Conservation (phyloP, 805 yeast species). For the Sugiyamaella americana region DNA sequence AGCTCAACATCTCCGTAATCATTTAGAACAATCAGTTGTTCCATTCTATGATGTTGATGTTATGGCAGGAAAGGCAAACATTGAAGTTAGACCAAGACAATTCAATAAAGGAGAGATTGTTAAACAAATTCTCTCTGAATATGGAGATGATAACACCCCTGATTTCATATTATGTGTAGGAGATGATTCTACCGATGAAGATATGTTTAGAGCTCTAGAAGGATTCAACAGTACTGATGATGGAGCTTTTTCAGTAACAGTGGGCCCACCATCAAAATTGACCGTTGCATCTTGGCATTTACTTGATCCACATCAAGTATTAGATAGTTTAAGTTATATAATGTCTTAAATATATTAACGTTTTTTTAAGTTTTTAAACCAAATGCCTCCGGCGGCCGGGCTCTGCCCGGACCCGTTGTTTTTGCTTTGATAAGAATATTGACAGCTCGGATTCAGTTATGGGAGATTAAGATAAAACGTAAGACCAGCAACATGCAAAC, state of each 20-base stretch:
- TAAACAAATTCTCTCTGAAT: constrained; percentile 57
- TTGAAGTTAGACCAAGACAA: constrained; percentile 93
- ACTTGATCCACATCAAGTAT: constrained; percentile 74
- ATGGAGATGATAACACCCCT: constrained; percentile 40
- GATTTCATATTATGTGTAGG: constrained; percentile 89
- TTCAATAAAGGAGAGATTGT: constrained; percentile 97
- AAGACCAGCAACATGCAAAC: no score
- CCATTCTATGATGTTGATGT: constrained; percentile 78
- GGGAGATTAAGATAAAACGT: no score
- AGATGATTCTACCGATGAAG: constrained; percentile 96
- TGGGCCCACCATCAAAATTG: constrained; percentile 84
- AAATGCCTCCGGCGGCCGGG: neutral
- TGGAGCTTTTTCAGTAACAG: constrained; percentile 77
- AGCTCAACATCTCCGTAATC: constrained; percentile 65
- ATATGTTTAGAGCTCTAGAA: constrained; percentile 81
- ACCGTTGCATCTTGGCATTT: constrained; percentile 84
- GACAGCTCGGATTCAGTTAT: neutral
- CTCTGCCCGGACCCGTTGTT: neutral
- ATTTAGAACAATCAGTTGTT: constrained; percentile 54
- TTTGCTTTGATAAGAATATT: neutral
- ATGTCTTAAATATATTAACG: no score
- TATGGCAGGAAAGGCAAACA: constrained; percentile 94
- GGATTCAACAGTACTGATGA: constrained; percentile 20
- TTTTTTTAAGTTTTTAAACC: no score
- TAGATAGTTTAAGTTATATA: constrained; percentile 77